phyloP scores from a whole-genome alignment of 768 basidiomycete species.

The Mycena floridula region DNA sequence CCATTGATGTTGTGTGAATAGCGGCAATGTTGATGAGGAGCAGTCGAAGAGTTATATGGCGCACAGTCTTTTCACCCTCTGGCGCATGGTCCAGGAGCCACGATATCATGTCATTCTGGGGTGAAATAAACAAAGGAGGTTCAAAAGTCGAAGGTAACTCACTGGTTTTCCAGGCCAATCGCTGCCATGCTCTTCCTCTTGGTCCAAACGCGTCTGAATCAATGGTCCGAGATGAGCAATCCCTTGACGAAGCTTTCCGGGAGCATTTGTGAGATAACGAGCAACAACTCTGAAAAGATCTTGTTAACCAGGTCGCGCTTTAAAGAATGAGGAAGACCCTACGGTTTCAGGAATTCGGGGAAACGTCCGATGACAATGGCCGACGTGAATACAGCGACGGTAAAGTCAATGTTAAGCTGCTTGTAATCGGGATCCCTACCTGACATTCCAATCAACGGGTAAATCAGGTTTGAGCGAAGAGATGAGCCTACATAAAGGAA shows the following conservation, averaged over 20 bases:
- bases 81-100: constrained; percentile 18
- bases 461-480: background rate
- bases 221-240: constrained; percentile 19
- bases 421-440: constrained; percentile 34
- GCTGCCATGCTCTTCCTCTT: constrained; percentile 20
- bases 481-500: constrained; percentile 34
- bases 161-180: constrained; percentile 29
- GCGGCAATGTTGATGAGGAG: constrained; percentile 35
- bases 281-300: background rate
- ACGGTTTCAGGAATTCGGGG: constrained; percentile 27
- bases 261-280: background rate
- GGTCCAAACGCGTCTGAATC: constrained; percentile 24
- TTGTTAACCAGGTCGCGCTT: too few species aligned
- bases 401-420: constrained; percentile 22
- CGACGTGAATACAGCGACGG: constrained; percentile 19
- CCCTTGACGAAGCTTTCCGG: background rate
- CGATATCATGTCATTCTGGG: constrained; percentile 2
- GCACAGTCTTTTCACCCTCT: constrained; percentile 15
- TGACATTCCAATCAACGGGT: constrained; percentile 14
- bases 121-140: constrained; percentile 12
- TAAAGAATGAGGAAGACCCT: constrained; percentile 2
- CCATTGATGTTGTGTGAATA: constrained; percentile 35
- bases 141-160: constrained; percentile 4
- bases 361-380: constrained; percentile 16
- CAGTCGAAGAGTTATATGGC: constrained; percentile 20